These are phyloP conservation scores for Scedosporium apiospermum DNA, from an alignment of 2,329 filamentous ascomycete species.

Conservation along the genomic window DNA sequence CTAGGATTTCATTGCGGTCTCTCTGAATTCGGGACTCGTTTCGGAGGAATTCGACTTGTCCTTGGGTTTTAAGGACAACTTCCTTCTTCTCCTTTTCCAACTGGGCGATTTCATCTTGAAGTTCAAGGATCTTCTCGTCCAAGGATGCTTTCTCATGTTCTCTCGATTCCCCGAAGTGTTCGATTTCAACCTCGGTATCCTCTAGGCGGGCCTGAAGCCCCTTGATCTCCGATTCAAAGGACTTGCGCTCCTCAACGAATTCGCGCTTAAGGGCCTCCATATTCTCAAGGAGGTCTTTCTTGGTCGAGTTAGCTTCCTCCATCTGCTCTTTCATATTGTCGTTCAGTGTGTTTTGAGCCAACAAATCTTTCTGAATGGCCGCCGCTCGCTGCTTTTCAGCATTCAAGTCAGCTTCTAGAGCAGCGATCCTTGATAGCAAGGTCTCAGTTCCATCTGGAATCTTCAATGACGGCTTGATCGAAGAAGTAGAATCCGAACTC, in stretches of 20 bases:
- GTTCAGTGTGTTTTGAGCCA: constrained; percentile 44
- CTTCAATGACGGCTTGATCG: neutral
- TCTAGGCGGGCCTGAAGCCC: constrained; percentile 69
- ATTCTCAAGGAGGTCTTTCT: constrained; percentile 88
- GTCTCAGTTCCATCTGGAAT: constrained; percentile 34
- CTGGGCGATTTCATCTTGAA: constrained; percentile 64
- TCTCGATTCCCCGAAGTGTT: constrained; percentile 70
- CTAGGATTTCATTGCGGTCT: constrained; percentile 49
- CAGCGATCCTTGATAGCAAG: constrained; percentile 38
- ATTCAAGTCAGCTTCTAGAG: constrained; percentile 70
- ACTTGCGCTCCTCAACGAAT: constrained; percentile 75
- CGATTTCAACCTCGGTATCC: constrained; percentile 85
- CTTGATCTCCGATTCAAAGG: constrained; percentile 71
- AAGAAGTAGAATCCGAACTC: constrained; percentile 18
- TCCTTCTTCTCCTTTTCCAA: constrained; percentile 48
- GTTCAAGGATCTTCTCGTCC: constrained; percentile 56
- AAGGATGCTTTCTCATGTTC: constrained; percentile 69
- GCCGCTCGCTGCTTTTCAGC: constrained; percentile 61
- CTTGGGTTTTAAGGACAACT: constrained; percentile 47
- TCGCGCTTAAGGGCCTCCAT: constrained; percentile 87
- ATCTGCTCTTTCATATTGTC: constrained; percentile 58
- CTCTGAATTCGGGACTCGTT: constrained; percentile 51
- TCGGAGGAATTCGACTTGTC: constrained; percentile 52
- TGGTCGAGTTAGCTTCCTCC: constrained; percentile 82
- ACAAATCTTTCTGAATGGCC: constrained; percentile 61